These are phyloP conservation scores for Podospora pseudopauciseta DNA, from an alignment of 495 filamentous ascomycete genomes.

Conservation along the genomic window DNA sequence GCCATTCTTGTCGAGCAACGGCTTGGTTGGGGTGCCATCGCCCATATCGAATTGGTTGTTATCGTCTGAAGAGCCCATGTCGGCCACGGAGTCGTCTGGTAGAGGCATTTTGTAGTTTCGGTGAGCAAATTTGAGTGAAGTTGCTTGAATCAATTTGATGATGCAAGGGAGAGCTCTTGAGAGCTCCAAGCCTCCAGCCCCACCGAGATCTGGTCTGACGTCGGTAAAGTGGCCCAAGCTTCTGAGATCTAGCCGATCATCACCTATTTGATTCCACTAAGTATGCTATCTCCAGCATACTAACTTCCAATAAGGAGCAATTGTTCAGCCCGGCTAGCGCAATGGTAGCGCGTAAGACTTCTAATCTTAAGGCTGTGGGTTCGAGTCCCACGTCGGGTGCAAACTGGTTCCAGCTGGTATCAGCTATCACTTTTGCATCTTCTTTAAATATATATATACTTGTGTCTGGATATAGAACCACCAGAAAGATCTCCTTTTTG, in stretches of 20 bases:
- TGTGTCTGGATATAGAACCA: no score
- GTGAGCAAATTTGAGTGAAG: neutral
- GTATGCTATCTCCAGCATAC: neutral
- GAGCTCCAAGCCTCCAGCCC: neutral
- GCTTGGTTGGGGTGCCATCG: neutral
- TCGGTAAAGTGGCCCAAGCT: neutral
- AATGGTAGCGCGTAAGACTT: constrained; percentile 5
- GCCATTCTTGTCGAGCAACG: neutral
- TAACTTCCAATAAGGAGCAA: neutral
- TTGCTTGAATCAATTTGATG: neutral
- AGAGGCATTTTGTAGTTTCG: neutral
- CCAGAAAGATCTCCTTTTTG: no score
- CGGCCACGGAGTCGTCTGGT: neutral
- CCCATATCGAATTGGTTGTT: neutral
- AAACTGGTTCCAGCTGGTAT: neutral
- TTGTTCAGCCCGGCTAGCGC: neutral
- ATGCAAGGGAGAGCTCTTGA: neutral
- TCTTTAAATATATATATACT: no score
- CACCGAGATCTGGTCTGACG: neutral
- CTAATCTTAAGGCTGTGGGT: constrained; percentile 7
- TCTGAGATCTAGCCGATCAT: neutral
- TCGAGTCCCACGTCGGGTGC: neutral
- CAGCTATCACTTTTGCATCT: neutral
- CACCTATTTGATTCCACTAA: neutral
- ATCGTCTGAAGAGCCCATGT: neutral